Conservation (phyloP, 345 rosid genomes). For the Draba incana region DNA sequence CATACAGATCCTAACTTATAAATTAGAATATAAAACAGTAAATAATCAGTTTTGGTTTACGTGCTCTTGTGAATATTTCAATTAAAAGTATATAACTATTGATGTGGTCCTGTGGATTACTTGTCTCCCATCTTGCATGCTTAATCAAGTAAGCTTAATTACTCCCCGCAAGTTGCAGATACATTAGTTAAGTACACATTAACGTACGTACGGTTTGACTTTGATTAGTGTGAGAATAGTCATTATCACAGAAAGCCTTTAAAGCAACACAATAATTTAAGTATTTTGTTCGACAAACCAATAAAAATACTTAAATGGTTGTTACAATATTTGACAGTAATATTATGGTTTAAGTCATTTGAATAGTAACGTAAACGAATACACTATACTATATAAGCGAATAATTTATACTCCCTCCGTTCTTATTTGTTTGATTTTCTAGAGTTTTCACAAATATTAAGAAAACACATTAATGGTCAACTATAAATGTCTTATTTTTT, state of each 20-base stretch:
- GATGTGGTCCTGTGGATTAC: conserved; percentile 38
- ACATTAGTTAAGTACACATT: conserved; percentile 33
- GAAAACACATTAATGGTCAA: no score
- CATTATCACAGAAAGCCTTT: conserved; percentile 13
- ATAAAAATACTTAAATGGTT: not conserved
- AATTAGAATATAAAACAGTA: not conserved
- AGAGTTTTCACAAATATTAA: no score
- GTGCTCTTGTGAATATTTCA: not conserved
- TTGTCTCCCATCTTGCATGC: conserved; percentile 33
- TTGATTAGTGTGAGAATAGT: conserved; percentile 19
- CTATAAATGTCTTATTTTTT: no score
- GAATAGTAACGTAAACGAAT: conserved; percentile 13
- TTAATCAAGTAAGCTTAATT: conserved; percentile 40
- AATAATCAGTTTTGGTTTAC: conserved; percentile 14
- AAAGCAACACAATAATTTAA: conserved; percentile 24
- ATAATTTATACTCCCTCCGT: no score
- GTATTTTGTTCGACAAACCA: not conserved
- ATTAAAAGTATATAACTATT: conserved; percentile 1
- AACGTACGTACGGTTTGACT: conserved; percentile 43
- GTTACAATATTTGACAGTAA: conserved; percentile 1
- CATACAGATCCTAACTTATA: not conserved
- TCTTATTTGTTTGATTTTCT: no score
- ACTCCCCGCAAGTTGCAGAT: conserved; percentile 37
- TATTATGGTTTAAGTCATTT: conserved; percentile 9
- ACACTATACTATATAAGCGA: not conserved